A percentile compares a stretch with the other conserved stretches of the same genome.
Evolutionary conservation across 306 rosid species (phyloP).

Genomic region (Erythrophleum fordii): DNA sequence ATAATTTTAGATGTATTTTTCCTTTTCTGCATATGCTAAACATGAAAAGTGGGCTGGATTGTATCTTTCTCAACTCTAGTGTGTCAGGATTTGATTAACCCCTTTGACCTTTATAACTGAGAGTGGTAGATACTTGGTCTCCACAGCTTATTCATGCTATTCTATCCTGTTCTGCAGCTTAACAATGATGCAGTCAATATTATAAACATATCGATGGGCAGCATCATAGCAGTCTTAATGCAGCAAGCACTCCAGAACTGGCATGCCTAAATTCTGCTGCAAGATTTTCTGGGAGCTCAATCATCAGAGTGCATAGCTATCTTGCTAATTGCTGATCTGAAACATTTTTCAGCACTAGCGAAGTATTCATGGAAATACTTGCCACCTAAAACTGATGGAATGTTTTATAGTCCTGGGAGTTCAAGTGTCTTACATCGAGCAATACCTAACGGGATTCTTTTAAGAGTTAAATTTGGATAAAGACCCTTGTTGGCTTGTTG

Average conservation of each 20-base stretch:
- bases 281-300: constrained; percentile 5
- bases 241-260: constrained; percentile 67
- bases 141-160: not conserved
- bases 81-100: not conserved
- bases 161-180: constrained; percentile 66
- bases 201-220: constrained; percentile 90
- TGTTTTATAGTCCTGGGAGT: not conserved
- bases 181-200: constrained; percentile 86
- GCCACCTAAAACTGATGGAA: constrained; percentile 25
- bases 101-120: constrained; percentile 6
- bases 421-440: constrained; percentile 14
- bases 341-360: constrained; percentile 6
- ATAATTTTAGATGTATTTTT: not conserved
- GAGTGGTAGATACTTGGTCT: constrained; percentile 5
- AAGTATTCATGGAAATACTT: not conserved
- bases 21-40: not conserved
- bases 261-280: constrained; percentile 37
- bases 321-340: constrained; percentile 15
- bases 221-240: constrained; percentile 83
- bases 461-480: constrained; percentile 5
- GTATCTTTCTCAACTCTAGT: not conserved
- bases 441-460: not conserved
- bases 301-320: constrained; percentile 9
- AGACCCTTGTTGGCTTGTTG: not conserved
- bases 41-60: not conserved